Evolutionary conservation across 1,284 basidiomycete species (phyloP).

Genomic region (Cryptococcus sp.): DNA sequence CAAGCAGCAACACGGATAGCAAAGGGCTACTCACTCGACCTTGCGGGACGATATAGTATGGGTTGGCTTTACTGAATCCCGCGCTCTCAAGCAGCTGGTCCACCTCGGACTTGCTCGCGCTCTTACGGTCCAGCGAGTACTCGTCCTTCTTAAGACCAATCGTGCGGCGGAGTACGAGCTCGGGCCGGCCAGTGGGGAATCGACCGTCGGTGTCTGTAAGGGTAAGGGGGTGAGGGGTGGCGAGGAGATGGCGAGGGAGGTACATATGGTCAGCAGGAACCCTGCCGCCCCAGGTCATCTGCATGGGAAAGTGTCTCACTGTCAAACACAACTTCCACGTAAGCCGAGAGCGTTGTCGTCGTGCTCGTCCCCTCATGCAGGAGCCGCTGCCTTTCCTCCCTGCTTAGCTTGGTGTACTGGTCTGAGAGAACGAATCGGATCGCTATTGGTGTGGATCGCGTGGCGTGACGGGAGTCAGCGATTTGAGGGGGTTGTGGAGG

Average conservation of each 20-base stretch:
- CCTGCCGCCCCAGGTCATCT: background rate
- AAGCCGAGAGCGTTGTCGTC: constrained; percentile 87
- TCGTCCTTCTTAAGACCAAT: constrained; percentile 99
- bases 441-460: constrained; percentile 53
- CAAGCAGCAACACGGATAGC: too few relatives aligned
- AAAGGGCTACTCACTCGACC: constrained; percentile 67
- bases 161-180: constrained; percentile 81
- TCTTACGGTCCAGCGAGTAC: constrained; percentile 92
- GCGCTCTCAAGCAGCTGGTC: constrained; percentile 94
- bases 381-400: constrained; percentile 87
- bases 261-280: too few relatives aligned
- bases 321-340: constrained; percentile 83
- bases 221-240: too few relatives aligned
- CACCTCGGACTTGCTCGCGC: constrained; percentile 89
- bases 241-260: background rate
- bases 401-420: constrained; percentile 91
- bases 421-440: constrained; percentile 97
- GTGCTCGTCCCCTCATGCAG: constrained; percentile 90
- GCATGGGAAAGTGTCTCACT: constrained; percentile 47
- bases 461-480: constrained; percentile 1
- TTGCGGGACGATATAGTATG: constrained; percentile 99
- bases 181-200: constrained; percentile 82
- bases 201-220: constrained; percentile 65
- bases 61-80: constrained; percentile 94
- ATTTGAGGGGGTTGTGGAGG: too few relatives aligned